Conservation (phyloP, 2,329 filamentous ascomycete genomes). For the Penicillium sp. region DNA sequence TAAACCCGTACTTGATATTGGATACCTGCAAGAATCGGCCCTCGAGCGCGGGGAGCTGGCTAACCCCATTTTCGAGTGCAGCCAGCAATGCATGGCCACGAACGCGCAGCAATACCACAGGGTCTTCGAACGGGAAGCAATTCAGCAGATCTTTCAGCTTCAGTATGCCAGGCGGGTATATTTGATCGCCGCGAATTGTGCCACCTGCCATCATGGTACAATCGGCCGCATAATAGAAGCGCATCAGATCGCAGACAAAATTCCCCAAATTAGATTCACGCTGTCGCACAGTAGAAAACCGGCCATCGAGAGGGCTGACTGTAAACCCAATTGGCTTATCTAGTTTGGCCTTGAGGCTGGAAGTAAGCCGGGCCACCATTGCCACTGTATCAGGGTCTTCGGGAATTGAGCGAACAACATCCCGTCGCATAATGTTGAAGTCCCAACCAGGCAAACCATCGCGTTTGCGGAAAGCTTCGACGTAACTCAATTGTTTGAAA, state of each 20-base stretch:
- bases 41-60: constrained; percentile 76
- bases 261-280: constrained; percentile 83
- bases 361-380: constrained; percentile 67
- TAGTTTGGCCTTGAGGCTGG: constrained; percentile 70
- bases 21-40: constrained; percentile 84
- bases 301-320: constrained; percentile 74
- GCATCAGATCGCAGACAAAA: constrained; percentile 89
- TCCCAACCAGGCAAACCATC: constrained; percentile 62
- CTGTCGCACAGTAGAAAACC: constrained; percentile 76
- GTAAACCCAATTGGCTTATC: constrained; percentile 84
- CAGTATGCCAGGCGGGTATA: constrained; percentile 78
- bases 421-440: constrained; percentile 71
- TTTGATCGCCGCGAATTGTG: constrained; percentile 82
- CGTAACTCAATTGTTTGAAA: constrained; percentile 88
- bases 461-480: constrained; percentile 66
- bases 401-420: constrained; percentile 66
- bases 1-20: constrained; percentile 73
- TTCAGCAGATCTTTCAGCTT: constrained; percentile 78
- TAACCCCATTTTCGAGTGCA: constrained; percentile 82
- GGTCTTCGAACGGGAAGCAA: constrained; percentile 91
- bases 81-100: constrained; percentile 69
- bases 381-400: constrained; percentile 60
- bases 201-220: constrained; percentile 81
- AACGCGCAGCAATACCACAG: constrained; percentile 72
- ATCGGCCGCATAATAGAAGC: constrained; percentile 74